Evolutionary conservation across 495 filamentous ascomycete genomes (phyloP).

Genomic region (Aspergillus cavernicola): DNA sequence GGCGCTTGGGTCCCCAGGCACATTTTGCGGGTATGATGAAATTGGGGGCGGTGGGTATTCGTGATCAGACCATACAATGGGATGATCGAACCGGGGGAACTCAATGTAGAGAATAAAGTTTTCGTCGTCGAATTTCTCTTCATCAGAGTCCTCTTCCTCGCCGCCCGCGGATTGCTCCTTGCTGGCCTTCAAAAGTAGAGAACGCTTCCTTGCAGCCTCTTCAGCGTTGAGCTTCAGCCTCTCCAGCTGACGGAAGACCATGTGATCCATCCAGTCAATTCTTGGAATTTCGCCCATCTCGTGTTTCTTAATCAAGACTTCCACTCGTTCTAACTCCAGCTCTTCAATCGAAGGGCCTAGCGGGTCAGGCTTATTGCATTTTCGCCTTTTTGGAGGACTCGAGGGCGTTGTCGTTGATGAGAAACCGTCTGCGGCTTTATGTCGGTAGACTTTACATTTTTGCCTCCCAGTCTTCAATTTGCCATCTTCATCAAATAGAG

Average conservation of each 20-base stretch:
- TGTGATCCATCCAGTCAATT: slow-evolving; percentile 90
- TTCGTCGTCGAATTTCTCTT: slow-evolving; percentile 47
- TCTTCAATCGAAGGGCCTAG: slow-evolving; percentile 54
- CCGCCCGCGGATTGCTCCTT: slow-evolving; percentile 26
- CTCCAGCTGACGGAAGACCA: slow-evolving; percentile 84
- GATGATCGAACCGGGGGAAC: slow-evolving; percentile 92
- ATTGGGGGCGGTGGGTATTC: slow-evolving; percentile 84
- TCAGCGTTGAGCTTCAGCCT: slow-evolving; percentile 62
- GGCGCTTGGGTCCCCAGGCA: slow-evolving; percentile 60
- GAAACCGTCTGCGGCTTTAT: slow-evolving; percentile 81
- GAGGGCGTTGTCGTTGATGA: slow-evolving; percentile 77
- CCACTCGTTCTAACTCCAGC: slow-evolving; percentile 75
- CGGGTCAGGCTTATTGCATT: slow-evolving; percentile 38
- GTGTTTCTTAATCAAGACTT: slow-evolving; percentile 91
- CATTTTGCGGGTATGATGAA: slow-evolving; percentile 62
- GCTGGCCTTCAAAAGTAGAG: slow-evolving; percentile 25
- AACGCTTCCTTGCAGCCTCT: slow-evolving; percentile 38
- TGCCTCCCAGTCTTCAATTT: slow-evolving; percentile 87
- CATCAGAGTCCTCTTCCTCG: slow-evolving; percentile 35
- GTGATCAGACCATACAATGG: slow-evolving; percentile 90
- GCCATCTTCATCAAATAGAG: slow-evolving; percentile 86
- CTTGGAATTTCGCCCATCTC: slow-evolving; percentile 94
- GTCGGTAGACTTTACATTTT: slow-evolving; percentile 80
- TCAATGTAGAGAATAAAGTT: slow-evolving; percentile 81
- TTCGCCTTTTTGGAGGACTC: slow-evolving; percentile 43